These are phyloP conservation scores for Tilletia caries DNA, from an alignment of 1,284 basidiomycete species.

Conservation along the genomic window DNA sequence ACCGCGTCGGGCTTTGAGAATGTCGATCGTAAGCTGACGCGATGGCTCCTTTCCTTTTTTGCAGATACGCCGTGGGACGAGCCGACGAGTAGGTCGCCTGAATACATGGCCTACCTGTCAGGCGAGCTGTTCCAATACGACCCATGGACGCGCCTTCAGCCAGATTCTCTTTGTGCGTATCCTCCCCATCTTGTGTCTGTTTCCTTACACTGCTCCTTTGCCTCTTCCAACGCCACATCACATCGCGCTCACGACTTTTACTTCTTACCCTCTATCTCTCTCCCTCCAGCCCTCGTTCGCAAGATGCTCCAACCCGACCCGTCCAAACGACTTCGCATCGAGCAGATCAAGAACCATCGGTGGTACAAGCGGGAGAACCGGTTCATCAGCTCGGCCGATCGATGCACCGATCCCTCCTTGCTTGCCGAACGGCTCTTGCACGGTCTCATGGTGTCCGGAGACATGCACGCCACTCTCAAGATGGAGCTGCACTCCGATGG, in stretches of 20 bases:
- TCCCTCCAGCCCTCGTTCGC: slow-evolving; percentile 21
- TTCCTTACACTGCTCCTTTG: too few species aligned
- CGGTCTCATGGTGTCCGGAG: slow-evolving; percentile 48
- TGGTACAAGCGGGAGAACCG: slow-evolving; percentile 48
- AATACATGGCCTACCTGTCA: slow-evolving; percentile 72
- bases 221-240: too few species aligned
- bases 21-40: too few species aligned
- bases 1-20: too few species aligned
- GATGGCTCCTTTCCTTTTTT: not conserved
- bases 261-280: too few species aligned
- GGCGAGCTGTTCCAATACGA: slow-evolving; percentile 68
- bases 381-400: slow-evolving; percentile 40
- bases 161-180: slow-evolving; percentile 57
- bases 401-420: slow-evolving; percentile 47
- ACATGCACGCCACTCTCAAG: slow-evolving; percentile 33
- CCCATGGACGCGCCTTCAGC: slow-evolving; percentile 75
- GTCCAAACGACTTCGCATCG: slow-evolving; percentile 35
- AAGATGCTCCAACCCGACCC: slow-evolving; percentile 49
- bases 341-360: slow-evolving; percentile 46
- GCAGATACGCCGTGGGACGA: slow-evolving; percentile 97
- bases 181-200: not conserved
- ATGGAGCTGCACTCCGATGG: slow-evolving; percentile 48
- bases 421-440: slow-evolving; percentile 51
- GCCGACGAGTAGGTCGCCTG: slow-evolving; percentile 72
- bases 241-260: slow-evolving; percentile 11